Evolutionary conservation across 2,329 filamentous ascomycete species (phyloP).

Genomic region (Coniochaeta ligniaria): DNA sequence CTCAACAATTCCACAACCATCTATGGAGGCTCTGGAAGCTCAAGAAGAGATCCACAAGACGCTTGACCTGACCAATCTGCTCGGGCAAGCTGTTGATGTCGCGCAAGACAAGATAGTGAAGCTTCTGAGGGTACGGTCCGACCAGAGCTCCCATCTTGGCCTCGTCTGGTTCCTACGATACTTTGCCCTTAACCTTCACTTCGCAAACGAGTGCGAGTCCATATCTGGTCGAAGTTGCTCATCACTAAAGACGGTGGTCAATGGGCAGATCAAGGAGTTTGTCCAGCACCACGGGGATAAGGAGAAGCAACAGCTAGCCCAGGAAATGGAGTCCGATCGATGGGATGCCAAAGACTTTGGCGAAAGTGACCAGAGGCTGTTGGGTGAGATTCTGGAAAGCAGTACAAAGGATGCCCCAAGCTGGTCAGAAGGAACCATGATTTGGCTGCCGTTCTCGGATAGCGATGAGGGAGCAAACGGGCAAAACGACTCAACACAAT

Average conservation of each 20-base stretch:
- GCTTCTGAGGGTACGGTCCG: slow-evolving; percentile 67
- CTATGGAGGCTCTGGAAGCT: slow-evolving; percentile 35
- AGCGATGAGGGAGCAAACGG: slow-evolving; percentile 21
- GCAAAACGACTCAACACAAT: slow-evolving; percentile 22
- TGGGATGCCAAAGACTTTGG: slow-evolving; percentile 75
- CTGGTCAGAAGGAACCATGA: slow-evolving; percentile 56
- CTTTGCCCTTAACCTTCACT: slow-evolving; percentile 74
- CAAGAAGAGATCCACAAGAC: slow-evolving; percentile 73
- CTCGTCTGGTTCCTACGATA: slow-evolving; percentile 70
- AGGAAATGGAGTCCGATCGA: slow-evolving; percentile 71
- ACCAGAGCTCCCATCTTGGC: slow-evolving; percentile 62
- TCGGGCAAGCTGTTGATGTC: slow-evolving; percentile 74
- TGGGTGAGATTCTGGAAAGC: slow-evolving; percentile 59
- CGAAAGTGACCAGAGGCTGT: slow-evolving; percentile 49
- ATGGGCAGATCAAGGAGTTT: slow-evolving; percentile 75
- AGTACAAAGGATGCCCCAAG: slow-evolving; percentile 63
- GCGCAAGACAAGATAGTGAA: slow-evolving; percentile 72
- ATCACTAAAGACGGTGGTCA: slow-evolving; percentile 70
- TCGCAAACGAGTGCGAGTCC: slow-evolving; percentile 80
- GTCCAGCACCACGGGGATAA: slow-evolving; percentile 63
- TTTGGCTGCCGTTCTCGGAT: slow-evolving; percentile 46
- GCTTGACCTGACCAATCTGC: slow-evolving; percentile 68
- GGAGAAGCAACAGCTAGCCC: slow-evolving; percentile 67
- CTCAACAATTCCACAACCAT: slow-evolving; percentile 17
- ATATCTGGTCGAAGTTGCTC: slow-evolving; percentile 74